These are phyloP conservation scores for Beta lomatogona DNA, from an alignment of 179 eudicot species.

Conservation along the genomic window DNA sequence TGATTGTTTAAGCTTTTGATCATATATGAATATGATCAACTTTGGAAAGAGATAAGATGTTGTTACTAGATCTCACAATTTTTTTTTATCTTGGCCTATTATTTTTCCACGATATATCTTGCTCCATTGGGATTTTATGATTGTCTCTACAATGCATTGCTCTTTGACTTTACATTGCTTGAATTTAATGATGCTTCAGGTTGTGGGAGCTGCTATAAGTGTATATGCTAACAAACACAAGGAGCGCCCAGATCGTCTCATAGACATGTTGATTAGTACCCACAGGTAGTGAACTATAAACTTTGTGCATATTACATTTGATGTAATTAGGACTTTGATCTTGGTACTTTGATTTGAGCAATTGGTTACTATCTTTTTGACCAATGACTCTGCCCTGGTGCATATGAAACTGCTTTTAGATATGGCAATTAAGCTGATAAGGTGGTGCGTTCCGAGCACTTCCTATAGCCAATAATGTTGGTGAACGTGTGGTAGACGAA, in stretches of 20 bases:
- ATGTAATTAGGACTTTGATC: neutral
- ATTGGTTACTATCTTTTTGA: neutral
- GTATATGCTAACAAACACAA: constrained; percentile 98
- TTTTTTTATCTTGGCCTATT: neutral
- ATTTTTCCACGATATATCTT: neutral
- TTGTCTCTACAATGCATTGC: neutral
- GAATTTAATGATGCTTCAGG: constrained; percentile 51
- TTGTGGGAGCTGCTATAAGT: constrained; percentile 94
- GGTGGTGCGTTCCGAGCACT: neutral
- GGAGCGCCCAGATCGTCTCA: constrained; percentile 99
- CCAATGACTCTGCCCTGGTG: neutral
- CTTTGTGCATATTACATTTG: neutral
- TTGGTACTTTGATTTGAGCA: neutral
- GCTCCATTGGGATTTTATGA: neutral
- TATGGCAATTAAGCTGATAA: neutral
- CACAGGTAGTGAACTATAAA: constrained; percentile 64
- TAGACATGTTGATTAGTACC: constrained; percentile 92
- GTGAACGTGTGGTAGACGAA: neutral
- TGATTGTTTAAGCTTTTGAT: constrained; percentile 1
- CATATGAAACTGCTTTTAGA: neutral
- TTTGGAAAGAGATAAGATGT: neutral
- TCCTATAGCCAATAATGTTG: neutral
- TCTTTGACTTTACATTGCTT: constrained; percentile 10
- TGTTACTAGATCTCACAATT: neutral
- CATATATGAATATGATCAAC: neutral